Base-by-base conservation (phyloP, 2,329 filamentous ascomycete genomes). In the Coniochaeta sp. region DNA sequence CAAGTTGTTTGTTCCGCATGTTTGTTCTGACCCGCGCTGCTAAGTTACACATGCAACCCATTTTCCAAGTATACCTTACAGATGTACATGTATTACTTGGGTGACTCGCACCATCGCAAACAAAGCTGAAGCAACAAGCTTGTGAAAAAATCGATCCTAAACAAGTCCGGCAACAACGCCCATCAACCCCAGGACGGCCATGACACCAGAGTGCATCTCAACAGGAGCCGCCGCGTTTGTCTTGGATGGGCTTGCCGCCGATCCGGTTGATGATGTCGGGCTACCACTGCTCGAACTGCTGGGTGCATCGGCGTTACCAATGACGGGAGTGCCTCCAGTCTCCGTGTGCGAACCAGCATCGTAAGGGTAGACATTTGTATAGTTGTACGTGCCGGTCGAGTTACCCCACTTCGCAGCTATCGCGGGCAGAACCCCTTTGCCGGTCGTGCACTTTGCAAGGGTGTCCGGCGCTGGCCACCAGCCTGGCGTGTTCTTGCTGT, bases 331-430 rank as follows among this genome's bases (percentile, higher is more conserved):
- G 16, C 55, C 58, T 16, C 55, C 62, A 2, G 76, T 75, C 32
- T 73, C 72, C 4, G 78, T 68, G n/a, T 75, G 74, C n/a, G 76
- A 70, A 50, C 78, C 71, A 40, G 73, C 69, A 17, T 76, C 78
- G 69, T 79, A 79, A 64, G 79, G 78, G 55, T 76, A 65, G 19
- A 62, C 64, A 34, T 64, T 62, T 19, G 61, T 63, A 56, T 65
- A 65, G 58, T 65, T 62, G 57, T 61, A 64, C 32, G 58, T 55
- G 22, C 60, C 62, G 6, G 50, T 42, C 47, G 44, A 22, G 38
- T 59, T 58, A 1, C 61, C 60, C 64, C 64, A 65, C 22, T 34
- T 55, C 10, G 58, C 55, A 28, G 42, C 55, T 12, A 64, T 32
- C n/a, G 59, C 26, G 4, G 52, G 28, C 26, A 65, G 59, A 36